These are phyloP conservation scores for Rhynchosporium agropyri DNA, from an alignment of 2,329 filamentous ascomycete species.

Conservation along the genomic window DNA sequence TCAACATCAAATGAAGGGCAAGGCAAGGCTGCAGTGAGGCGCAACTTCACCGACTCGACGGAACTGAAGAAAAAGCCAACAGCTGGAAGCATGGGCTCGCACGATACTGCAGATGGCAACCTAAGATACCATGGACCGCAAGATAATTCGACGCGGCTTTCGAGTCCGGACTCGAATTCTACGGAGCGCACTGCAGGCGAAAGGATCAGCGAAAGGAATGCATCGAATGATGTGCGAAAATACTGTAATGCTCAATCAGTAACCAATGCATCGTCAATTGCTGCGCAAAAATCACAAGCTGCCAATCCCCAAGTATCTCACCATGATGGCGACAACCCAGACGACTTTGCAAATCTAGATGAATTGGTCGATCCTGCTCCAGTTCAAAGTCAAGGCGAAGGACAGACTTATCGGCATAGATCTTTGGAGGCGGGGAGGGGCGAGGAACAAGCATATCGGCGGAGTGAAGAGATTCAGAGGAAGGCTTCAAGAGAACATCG, in stretches of 20 bases:
- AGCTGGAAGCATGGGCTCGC: neutral
- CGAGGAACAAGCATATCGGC: conserved; percentile 31
- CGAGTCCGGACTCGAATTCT: conserved; percentile 45
- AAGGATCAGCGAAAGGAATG: conserved; percentile 43
- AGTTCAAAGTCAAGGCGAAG: conserved; percentile 49
- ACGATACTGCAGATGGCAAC: conserved; percentile 41
- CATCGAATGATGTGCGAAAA: conserved; percentile 24
- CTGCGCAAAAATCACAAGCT: conserved; percentile 12
- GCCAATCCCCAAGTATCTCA: neutral
- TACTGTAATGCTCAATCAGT: conserved; percentile 18
- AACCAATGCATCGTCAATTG: conserved; percentile 20
- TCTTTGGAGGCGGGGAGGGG: conserved; percentile 45
- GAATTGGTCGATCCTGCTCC: conserved; percentile 49
- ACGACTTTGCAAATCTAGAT: conserved; percentile 48
- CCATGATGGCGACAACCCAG: conserved; percentile 31
- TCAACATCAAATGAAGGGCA: conserved; percentile 6
- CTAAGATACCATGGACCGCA: conserved; percentile 47
- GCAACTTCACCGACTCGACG: neutral
- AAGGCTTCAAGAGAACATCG: conserved; percentile 5
- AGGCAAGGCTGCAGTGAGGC: conserved; percentile 9
- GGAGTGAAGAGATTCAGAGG: conserved; percentile 17
- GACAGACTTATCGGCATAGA: conserved; percentile 43
- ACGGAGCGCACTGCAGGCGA: conserved; percentile 44
- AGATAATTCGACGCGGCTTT: conserved; percentile 44
- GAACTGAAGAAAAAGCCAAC: neutral